Conservation (phyloP, 1,284 basidiomycete genomes). For the Boletus sp. region DNA sequence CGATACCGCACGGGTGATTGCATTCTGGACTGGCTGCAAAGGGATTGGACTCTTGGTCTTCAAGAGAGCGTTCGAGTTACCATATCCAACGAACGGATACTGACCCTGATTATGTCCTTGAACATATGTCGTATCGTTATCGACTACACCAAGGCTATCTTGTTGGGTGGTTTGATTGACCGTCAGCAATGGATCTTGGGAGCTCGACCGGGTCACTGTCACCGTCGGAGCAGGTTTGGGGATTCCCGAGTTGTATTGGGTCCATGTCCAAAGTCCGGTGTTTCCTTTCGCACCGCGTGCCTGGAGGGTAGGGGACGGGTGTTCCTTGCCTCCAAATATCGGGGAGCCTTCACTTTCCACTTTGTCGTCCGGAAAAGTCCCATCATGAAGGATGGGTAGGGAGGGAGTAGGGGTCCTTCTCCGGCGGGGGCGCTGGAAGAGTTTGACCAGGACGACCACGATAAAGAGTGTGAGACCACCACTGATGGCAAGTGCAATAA, state of each 20-base stretch:
- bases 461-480: slow-evolving; percentile 55
- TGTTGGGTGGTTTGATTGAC: slow-evolving; percentile 3
- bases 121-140: not conserved
- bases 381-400: slow-evolving; percentile 64
- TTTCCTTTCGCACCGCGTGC: slow-evolving; percentile 32
- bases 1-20: slow-evolving; percentile 39
- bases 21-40: slow-evolving; percentile 37
- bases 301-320: slow-evolving; percentile 47
- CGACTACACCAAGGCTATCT: not conserved
- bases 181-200: slow-evolving; percentile 13
- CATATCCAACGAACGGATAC: slow-evolving; percentile 27
- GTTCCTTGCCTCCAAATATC: slow-evolving; percentile 71
- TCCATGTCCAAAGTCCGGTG: slow-evolving; percentile 55
- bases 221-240: slow-evolving; percentile 31
- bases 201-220: slow-evolving; percentile 28
- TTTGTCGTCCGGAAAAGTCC: slow-evolving; percentile 45
- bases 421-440: slow-evolving; percentile 48
- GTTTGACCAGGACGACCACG: slow-evolving; percentile 48
- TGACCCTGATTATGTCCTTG: slow-evolving; percentile 17
- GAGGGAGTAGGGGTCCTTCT: slow-evolving; percentile 60
- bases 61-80: slow-evolving; percentile 12
- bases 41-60: slow-evolving; percentile 28
- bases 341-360: slow-evolving; percentile 58
- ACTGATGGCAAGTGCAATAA: slow-evolving; percentile 60
- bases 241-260: slow-evolving; percentile 53